Base-by-base conservation (phyloP, 2,329 filamentous ascomycete genomes). In the Phialocephala sp. region DNA sequence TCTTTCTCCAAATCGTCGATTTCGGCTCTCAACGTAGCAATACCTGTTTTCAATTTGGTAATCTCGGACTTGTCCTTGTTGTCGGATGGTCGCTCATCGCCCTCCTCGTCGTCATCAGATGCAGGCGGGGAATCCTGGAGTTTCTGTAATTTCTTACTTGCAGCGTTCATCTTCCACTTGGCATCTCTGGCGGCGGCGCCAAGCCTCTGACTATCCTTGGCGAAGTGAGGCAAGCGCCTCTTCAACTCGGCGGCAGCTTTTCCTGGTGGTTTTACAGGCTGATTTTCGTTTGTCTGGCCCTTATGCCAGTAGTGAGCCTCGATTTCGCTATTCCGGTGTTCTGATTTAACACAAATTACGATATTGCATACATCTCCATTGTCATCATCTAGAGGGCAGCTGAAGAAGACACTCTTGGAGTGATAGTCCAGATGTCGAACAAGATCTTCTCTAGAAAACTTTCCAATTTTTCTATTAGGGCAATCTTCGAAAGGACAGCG, bases 201-300 rank as follows among this genome's bases (percentile, higher is more conserved):
- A 8, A 56, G 5, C n/a, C 39, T 41, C 60, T 62, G 47, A 4
- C 50, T 27, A 5, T 32, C 36, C 6, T 22, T 37, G 22, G 32
- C 41, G 35, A 59, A 63, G 6, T 35, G 32, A 22, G 62, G 62
- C 5, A 63, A 8, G 8, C 43, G 62, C n/a, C 20, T 41, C 14
- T 55, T 59, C 20, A 63, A 59, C 18, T 41, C 62, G 8, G 35
- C 24, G 18, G 41, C 32, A 35, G 43, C 43, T 12, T 41, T 41
- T 18, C 37, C 37, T 8, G 15, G 2, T 18, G 41, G 41, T 2
- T 15, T 43, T 8, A 41, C 36, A 11, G 18, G 55, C 35, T 47
- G 35, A 11, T 59, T 8, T 32, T 32, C 27, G 6, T 32, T 32
- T 32, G 27, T 32, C 6, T 32, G 27, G 27, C 27, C 27, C 27